Evolutionary conservation across 208 protist genomes (phyloP).

Genomic region (Naegleria fowleri): DNA sequence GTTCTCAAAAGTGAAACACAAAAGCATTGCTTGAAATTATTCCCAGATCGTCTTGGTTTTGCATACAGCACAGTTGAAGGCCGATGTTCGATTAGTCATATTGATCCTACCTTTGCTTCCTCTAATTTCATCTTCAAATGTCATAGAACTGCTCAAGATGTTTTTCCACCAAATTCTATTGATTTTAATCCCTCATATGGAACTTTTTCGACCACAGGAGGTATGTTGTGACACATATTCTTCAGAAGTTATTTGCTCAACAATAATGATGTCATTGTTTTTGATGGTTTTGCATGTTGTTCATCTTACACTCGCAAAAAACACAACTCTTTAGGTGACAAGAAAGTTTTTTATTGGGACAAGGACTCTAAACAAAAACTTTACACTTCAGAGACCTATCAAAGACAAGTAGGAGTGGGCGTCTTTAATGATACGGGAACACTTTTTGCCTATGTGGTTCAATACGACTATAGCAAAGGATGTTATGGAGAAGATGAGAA

Average conservation of each 20-base stretch:
- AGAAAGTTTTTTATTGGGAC: not conserved
- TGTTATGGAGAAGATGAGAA: not conserved
- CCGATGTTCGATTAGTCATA: not conserved
- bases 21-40: not conserved
- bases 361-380: not conserved
- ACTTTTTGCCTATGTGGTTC: not conserved
- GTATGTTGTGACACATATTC: not conserved
- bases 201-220: not conserved
- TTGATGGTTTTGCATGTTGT: not conserved
- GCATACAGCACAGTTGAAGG: not conserved
- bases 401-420: not conserved
- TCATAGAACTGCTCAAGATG: not conserved
- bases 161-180: not conserved
- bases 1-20: not conserved
- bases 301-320: not conserved
- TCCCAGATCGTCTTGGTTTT: not conserved
- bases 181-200: not conserved
- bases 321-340: not conserved
- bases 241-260: no score
- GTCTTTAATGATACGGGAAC: not conserved
- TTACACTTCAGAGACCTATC: not conserved
- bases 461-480: not conserved
- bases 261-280: no score
- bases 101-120: not conserved
- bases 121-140: constrained; percentile 4